A percentile compares a stretch with the other conserved stretches of the same genome.
phyloP scores from a whole-genome alignment of 75 land plant species.

The Adiantum capillusveneris region DNA sequence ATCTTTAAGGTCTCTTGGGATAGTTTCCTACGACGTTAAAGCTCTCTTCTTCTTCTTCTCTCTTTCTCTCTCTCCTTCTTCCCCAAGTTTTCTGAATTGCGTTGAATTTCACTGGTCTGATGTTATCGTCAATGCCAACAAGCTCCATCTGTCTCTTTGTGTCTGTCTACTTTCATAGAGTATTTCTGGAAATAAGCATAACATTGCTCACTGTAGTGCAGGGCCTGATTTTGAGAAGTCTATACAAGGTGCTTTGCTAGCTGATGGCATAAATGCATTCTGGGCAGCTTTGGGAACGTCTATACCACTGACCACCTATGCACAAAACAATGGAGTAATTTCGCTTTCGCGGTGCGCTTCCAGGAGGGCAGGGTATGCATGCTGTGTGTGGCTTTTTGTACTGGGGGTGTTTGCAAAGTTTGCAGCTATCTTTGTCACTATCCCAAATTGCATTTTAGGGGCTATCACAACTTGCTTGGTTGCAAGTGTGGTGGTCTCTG shows the following conservation, averaged over 20 bases:
- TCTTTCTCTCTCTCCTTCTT: no score
- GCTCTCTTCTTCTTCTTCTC: no score
- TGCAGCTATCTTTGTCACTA: conserved; percentile 30
- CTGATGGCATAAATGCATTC: conserved; percentile 37
- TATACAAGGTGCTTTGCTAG: conserved; percentile 31
- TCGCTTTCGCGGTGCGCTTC: conserved; percentile 38
- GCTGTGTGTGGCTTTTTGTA: conserved; percentile 33
- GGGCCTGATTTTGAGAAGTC: conserved; percentile 26
- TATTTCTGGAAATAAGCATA: neutral
- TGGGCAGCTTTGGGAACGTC: conserved; percentile 29
- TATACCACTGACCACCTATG: conserved; percentile 32
- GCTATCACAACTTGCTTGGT: conserved; percentile 34
- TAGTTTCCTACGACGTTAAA: no score
- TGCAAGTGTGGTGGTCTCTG: conserved; percentile 28
- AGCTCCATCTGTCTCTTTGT: no score
- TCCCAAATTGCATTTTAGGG: conserved; percentile 32
- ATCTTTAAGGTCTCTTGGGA: no score
- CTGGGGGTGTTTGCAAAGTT: conserved; percentile 31
- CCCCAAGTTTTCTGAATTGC: no score
- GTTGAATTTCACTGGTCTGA: no score
- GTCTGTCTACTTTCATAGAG: neutral
- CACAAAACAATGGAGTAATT: conserved; percentile 39
- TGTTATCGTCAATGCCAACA: no score
- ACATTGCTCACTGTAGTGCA: neutral
- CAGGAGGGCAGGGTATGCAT: conserved; percentile 28